phyloP scores from a whole-genome alignment of 805 yeast species.

The Barnettozyma siamensis region DNA sequence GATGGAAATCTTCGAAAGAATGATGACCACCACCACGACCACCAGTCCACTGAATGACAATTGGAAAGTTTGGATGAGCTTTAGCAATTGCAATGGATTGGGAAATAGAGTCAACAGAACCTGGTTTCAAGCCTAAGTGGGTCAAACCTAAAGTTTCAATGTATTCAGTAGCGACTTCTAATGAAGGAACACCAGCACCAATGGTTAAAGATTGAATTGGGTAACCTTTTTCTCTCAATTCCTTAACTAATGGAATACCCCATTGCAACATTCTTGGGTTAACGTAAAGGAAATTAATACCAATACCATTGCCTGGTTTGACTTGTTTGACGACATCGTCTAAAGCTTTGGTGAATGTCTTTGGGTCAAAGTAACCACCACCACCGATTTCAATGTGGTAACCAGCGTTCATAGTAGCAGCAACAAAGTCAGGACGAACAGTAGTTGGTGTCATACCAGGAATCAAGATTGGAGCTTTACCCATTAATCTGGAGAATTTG shows the following conservation, averaged over 20 bases:
- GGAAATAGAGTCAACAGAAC: slow-evolving; percentile 87
- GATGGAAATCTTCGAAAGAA: slow-evolving; percentile 98
- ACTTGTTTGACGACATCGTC: slow-evolving; percentile 63
- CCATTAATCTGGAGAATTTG: slow-evolving; percentile 84
- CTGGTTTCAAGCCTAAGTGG: slow-evolving; percentile 95
- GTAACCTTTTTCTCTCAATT: slow-evolving; percentile 83
- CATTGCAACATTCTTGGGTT: slow-evolving; percentile 97
- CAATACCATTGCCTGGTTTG: slow-evolving; percentile 84
- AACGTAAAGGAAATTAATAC: slow-evolving; percentile 89
- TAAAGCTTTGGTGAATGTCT: slow-evolving; percentile 67
- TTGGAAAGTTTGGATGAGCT: slow-evolving; percentile 94
- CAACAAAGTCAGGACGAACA: slow-evolving; percentile 88
- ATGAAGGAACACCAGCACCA: slow-evolving; percentile 99
- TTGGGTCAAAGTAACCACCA: slow-evolving; percentile 90
- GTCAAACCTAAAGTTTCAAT: slow-evolving; percentile 88
- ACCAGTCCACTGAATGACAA: slow-evolving; percentile 99
- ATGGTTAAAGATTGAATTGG: slow-evolving; percentile 94
- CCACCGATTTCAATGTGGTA: slow-evolving; percentile 98
- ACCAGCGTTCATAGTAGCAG: slow-evolving; percentile 93
- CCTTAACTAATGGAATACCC: slow-evolving; percentile 95
- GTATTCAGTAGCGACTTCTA: slow-evolving; percentile 96
- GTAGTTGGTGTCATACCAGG: slow-evolving; percentile 99
- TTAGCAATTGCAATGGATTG: slow-evolving; percentile 87
- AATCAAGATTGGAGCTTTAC: slow-evolving; percentile 94
- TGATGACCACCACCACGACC: slow-evolving; percentile 99